Evolutionary conservation across 2,329 filamentous ascomycete genomes (phyloP).

Genomic region (Tolypocladium endophyticum): DNA sequence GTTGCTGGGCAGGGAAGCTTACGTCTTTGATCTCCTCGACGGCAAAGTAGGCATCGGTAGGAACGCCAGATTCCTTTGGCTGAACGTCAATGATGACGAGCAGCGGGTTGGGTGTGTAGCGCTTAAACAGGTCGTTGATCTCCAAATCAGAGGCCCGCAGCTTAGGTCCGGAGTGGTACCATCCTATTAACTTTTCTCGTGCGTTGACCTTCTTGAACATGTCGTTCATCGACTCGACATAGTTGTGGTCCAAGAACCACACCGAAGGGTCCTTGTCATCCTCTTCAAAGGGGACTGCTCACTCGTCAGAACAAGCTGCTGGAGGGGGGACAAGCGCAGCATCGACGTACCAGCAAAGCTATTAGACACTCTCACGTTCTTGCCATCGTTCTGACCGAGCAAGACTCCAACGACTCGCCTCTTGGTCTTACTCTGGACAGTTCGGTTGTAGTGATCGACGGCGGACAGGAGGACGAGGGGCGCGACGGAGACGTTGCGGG

Average conservation of each 20-base stretch:
- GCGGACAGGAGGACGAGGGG: constrained; percentile 94
- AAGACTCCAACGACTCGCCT: constrained; percentile 90
- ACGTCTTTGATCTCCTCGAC: constrained; percentile 99
- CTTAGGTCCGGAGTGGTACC: constrained; percentile 98
- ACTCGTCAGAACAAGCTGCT: constrained; percentile 5
- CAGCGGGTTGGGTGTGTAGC: constrained; percentile 92
- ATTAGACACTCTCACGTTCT: constrained; percentile 94
- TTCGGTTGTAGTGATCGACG: constrained; percentile 96
- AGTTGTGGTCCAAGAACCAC: constrained; percentile 99
- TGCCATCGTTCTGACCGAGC: constrained; percentile 90
- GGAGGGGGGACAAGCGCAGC: not conserved
- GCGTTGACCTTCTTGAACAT: constrained; percentile 99
- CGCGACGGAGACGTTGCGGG: constrained; percentile 90
- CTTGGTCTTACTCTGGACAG: constrained; percentile 73
- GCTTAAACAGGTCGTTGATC: constrained; percentile 99
- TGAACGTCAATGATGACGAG: constrained; percentile 98
- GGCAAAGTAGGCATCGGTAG: constrained; percentile 97
- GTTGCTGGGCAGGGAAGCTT: constrained; percentile 22
- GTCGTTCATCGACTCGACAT: constrained; percentile 98
- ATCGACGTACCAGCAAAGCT: constrained; percentile 75
- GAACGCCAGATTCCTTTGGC: constrained; percentile 93
- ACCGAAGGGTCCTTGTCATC: constrained; percentile 97
- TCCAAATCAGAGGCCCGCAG: constrained; percentile 91
- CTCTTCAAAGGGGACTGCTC: constrained; percentile 88
- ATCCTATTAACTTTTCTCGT: constrained; percentile 95